A percentile compares a stretch with the other conserved stretches of the same genome.
Conservation (phyloP, 2,329 filamentous ascomycete genomes). For the Ceratocystiopsis minuta region DNA sequence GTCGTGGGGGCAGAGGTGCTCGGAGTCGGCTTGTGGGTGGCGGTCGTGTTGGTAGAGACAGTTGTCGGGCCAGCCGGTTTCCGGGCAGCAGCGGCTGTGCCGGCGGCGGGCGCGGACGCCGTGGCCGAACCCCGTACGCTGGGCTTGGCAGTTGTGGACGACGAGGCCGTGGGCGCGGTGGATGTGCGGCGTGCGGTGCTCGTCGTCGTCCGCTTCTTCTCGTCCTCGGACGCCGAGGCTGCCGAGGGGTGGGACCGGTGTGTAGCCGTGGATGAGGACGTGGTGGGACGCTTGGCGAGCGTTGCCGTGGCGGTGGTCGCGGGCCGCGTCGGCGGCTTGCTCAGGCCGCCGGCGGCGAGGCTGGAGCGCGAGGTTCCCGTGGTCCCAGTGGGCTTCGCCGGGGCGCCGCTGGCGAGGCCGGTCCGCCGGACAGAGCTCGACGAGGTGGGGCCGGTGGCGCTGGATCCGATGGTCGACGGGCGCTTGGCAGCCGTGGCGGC, state of each 20-base stretch:
- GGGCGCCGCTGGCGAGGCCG: slow-evolving; percentile 9
- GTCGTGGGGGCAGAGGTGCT: slow-evolving; percentile 18
- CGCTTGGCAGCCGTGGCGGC: slow-evolving; percentile 10
- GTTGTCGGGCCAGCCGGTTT: slow-evolving; percentile 13
- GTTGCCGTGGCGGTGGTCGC: slow-evolving; percentile 12
- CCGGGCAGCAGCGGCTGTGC: slow-evolving; percentile 16
- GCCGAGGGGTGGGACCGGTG: slow-evolving; percentile 18
- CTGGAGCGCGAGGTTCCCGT: slow-evolving; percentile 11
- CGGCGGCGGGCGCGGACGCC: neutral
- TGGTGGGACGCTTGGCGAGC: slow-evolving; percentile 14
- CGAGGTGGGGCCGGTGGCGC: neutral
- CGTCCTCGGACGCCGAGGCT: slow-evolving; percentile 17
- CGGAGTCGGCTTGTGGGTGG: slow-evolving; percentile 15
- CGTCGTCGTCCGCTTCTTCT: slow-evolving; percentile 16
- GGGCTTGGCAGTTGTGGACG: neutral
- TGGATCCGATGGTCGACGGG: slow-evolving; percentile 5
- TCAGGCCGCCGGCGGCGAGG: slow-evolving; percentile 11
- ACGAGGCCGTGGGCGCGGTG: slow-evolving; percentile 8
- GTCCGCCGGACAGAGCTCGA: slow-evolving; percentile 11
- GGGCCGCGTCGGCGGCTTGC: slow-evolving; percentile 16
- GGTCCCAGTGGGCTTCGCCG: slow-evolving; percentile 16
- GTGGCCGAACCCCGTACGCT: neutral
- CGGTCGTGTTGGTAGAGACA: slow-evolving; percentile 3
- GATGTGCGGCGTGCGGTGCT: slow-evolving; percentile 17
- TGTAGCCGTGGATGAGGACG: slow-evolving; percentile 14